Evolutionary conservation across 352 stramenopile genomes (phyloP).

Genomic region (Phytophthora cryptogea): DNA sequence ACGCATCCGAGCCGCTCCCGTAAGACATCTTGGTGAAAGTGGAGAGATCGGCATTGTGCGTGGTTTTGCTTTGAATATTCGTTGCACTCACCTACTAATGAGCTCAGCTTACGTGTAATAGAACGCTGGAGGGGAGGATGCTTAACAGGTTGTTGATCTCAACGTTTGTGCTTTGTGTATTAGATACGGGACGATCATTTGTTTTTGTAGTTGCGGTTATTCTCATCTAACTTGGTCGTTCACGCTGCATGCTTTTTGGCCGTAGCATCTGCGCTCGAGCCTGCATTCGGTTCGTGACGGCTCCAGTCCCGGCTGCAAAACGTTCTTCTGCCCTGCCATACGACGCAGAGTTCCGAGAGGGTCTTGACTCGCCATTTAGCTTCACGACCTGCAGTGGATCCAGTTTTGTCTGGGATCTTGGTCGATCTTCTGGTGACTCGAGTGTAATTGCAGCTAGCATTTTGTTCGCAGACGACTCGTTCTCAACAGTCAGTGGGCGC

Average conservation of each 20-base stretch:
- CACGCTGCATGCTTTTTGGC: conserved; percentile 43
- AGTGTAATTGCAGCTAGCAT: conserved; percentile 39
- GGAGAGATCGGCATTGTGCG: not conserved
- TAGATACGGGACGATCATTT: no score
- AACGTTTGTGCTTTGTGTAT: no score
- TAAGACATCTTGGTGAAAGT: conserved; percentile 28
- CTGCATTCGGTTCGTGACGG: conserved; percentile 55
- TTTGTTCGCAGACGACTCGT: conserved; percentile 37
- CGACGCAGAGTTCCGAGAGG: conserved; percentile 16
- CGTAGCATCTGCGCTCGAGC: conserved; percentile 58
- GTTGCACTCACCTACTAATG: conserved; percentile 1
- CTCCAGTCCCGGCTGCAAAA: conserved; percentile 14
- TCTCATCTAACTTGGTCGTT: conserved; percentile 2
- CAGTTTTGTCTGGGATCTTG: conserved; percentile 62
- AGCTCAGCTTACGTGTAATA: conserved; percentile 12
- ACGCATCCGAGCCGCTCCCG: conserved; percentile 87
- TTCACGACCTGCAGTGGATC: conserved; percentile 62
- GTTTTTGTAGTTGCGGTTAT: not conserved
- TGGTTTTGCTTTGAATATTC: conserved; percentile 4
- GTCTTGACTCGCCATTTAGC: conserved; percentile 30
- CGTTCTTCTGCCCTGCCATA: conserved; percentile 9
- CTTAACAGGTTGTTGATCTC: no score
- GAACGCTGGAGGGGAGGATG: conserved; percentile 8
- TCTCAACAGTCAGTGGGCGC: conserved; percentile 12
- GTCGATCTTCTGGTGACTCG: conserved; percentile 40